Base-by-base conservation (phyloP, 2,329 filamentous ascomycete genomes). In the Calonectria multiphialidica region DNA sequence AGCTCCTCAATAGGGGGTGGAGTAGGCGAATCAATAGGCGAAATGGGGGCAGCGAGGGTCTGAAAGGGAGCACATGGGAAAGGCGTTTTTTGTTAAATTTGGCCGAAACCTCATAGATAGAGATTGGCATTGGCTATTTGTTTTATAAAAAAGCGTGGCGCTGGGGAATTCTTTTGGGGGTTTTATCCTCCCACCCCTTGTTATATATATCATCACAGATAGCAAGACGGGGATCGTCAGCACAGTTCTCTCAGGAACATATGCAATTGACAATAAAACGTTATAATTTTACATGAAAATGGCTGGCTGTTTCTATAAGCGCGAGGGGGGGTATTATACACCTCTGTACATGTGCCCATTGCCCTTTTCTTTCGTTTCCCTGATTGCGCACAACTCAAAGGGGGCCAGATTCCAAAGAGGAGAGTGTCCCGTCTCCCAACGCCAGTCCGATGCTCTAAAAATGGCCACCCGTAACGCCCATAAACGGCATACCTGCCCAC, bases 391-490 rank as follows among this genome's bases (percentile, higher is more conserved):
- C 59, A 71, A 71, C 50, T 66, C 49, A 73, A 73, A 40, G 35
- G 61, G 63, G 71, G 66, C 42, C 61, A 45, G 75, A 77, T 73
- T 76, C 68, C 75, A 79, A 80, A 75, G 73, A 74, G 74, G 73
- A 79, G 79, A 79, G 77, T 73, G 59, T 76, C 76, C 76, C 76
- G 57, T 79, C 76, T 80, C 75, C 79, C 66, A 82, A 82, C 81
- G 81, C 81, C 81, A 73, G 63, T 72, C 81, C 76, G 65, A 80
- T 82, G 79, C 75, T 82, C 77, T 80, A 76, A 78, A 76, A 78
- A 76, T 75, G 65, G 74, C 74, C 72, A 79, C 71, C 70, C 72
- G 65, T 61, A 80, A 79, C 78, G 80, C 81, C 80, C 63, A 72
- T 47, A 72, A 73, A 72, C 72, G 68, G 69, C 71, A 70, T 63